phyloP scores from a whole-genome alignment of 2,329 filamentous ascomycete genomes.

The Fusarium dlaminii region DNA sequence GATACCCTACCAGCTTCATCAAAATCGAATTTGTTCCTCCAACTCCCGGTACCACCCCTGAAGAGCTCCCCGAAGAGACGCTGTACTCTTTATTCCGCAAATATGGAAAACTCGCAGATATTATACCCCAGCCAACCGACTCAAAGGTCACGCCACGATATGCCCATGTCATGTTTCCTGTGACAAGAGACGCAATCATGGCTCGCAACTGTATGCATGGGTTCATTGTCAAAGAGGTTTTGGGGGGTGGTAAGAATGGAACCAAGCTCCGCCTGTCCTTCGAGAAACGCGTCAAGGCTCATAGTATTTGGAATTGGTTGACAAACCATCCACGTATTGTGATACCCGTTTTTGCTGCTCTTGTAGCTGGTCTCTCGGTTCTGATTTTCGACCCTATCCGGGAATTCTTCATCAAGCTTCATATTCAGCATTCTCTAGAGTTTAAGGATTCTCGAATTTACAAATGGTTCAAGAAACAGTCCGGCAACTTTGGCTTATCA shows the following conservation, averaged over 20 bases:
- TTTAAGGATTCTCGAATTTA: slow-evolving; percentile 78
- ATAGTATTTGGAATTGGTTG: slow-evolving; percentile 89
- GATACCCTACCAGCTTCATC: slow-evolving; percentile 79
- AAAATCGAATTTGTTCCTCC: slow-evolving; percentile 86
- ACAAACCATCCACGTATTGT: slow-evolving; percentile 87
- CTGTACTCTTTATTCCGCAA: slow-evolving; percentile 87
- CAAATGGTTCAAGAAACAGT: slow-evolving; percentile 76
- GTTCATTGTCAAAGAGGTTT: slow-evolving; percentile 72
- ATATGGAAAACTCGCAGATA: slow-evolving; percentile 91
- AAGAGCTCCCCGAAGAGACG: slow-evolving; percentile 85
- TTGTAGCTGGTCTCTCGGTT: slow-evolving; percentile 85
- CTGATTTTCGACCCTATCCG: slow-evolving; percentile 94
- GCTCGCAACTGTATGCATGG: slow-evolving; percentile 94
- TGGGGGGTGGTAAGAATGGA: slow-evolving; percentile 78
- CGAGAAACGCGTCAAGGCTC: slow-evolving; percentile 78
- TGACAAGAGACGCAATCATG: slow-evolving; percentile 81
- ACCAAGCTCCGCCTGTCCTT: slow-evolving; percentile 86
- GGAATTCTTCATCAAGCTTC: slow-evolving; percentile 89
- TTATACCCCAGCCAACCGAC: slow-evolving; percentile 81
- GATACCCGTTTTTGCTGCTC: slow-evolving; percentile 81
- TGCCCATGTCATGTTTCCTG: slow-evolving; percentile 80
- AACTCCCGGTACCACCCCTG: slow-evolving; percentile 73
- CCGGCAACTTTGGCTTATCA: slow-evolving; percentile 72
- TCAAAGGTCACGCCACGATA: slow-evolving; percentile 86
- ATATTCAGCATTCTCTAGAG: slow-evolving; percentile 81